These are phyloP conservation scores for Fraxinus ornus DNA, from an alignment of 305 asterid genomes.

Conservation along the genomic window DNA sequence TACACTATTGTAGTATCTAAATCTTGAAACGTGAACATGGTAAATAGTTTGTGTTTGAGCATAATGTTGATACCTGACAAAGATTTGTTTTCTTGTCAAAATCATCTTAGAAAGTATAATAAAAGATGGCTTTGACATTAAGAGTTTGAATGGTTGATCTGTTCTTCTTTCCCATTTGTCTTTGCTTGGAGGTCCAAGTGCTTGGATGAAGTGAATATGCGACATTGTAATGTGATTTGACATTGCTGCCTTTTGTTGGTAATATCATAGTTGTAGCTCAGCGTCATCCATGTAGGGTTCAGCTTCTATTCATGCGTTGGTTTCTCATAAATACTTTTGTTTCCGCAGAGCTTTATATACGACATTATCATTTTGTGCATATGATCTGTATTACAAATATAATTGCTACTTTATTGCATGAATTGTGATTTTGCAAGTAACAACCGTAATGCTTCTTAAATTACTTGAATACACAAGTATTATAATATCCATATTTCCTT, in stretches of 20 bases:
- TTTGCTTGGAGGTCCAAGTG: background rate
- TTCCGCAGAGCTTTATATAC: background rate
- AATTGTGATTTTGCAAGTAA: slow-evolving; percentile 19
- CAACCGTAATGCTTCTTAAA: slow-evolving; percentile 8
- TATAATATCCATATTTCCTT: slow-evolving; percentile 21
- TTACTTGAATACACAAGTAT: slow-evolving; percentile 6
- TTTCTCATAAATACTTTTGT: background rate
- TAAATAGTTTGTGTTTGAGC: background rate
- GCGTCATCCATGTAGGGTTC: slow-evolving; percentile 10
- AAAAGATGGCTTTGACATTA: background rate
- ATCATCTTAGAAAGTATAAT: background rate
- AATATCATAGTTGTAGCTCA: background rate
- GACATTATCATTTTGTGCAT: background rate
- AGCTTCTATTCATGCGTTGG: background rate
- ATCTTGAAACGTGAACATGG: background rate
- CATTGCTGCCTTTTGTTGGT: background rate
- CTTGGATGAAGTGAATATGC: background rate
- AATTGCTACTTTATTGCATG: background rate
- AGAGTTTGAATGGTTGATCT: background rate
- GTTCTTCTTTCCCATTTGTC: background rate
- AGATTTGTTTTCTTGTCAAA: background rate
- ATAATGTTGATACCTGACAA: background rate
- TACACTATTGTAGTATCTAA: background rate
- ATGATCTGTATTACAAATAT: background rate
- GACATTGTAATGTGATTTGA: background rate